Evolutionary conservation across 495 filamentous ascomycete genomes (phyloP).

Genomic region (Penicillium atrosanguineum): DNA sequence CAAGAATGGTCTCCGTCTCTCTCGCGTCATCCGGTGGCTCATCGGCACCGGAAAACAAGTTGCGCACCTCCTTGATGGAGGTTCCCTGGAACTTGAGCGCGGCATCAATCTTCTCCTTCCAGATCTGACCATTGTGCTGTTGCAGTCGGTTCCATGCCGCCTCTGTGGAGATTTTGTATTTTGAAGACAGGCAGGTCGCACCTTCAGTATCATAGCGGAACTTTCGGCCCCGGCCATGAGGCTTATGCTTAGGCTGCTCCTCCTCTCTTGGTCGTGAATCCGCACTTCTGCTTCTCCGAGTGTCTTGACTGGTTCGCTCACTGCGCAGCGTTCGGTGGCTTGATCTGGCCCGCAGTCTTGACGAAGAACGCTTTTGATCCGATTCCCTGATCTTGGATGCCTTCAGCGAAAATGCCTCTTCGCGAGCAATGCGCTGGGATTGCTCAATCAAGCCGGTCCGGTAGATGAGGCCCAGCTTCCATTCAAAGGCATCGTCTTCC

Average conservation of each 20-base stretch:
- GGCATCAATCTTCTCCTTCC: constrained; percentile 87
- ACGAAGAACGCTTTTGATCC: constrained; percentile 49
- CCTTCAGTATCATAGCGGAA: constrained; percentile 82
- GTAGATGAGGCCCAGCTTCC: constrained; percentile 92
- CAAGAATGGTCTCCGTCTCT: constrained; percentile 81
- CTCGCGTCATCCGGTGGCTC: constrained; percentile 76
- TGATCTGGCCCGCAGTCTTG: constrained; percentile 52
- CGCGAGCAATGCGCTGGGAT: constrained; percentile 79
- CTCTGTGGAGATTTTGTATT: constrained; percentile 64
- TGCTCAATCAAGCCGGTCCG: constrained; percentile 84
- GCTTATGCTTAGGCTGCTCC: constrained; percentile 3
- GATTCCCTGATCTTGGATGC: constrained; percentile 75
- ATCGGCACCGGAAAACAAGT: constrained; percentile 79
- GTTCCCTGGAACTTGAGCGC: constrained; percentile 66
- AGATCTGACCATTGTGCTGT: constrained; percentile 79
- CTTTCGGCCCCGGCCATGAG: constrained; percentile 38
- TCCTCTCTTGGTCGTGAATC: constrained; percentile 41
- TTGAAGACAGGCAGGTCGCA: constrained; percentile 62
- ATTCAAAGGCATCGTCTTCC: constrained; percentile 96
- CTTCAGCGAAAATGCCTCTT: constrained; percentile 87
- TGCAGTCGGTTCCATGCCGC: constrained; percentile 74
- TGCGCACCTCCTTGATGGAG: constrained; percentile 74
- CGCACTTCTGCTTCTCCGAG: constrained; percentile 53
- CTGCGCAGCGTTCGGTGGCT: constrained; percentile 46
- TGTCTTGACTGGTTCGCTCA: constrained; percentile 43